phyloP scores from a whole-genome alignment of 345 rosid genomes.

The Populus ilicifolia region DNA sequence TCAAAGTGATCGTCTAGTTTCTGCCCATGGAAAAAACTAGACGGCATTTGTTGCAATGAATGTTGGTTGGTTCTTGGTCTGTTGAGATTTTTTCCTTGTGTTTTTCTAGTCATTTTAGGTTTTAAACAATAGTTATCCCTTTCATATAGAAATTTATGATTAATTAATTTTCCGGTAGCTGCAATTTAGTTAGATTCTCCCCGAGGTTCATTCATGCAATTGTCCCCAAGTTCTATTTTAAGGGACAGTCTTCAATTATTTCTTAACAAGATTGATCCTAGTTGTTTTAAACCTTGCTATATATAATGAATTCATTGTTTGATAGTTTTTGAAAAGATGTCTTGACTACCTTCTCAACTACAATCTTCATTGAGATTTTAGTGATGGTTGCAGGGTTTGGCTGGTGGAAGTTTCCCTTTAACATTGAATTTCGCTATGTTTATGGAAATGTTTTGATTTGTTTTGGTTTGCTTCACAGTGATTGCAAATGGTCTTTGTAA shows the following conservation, averaged over 20 bases:
- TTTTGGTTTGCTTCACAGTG: conserved; percentile 41
- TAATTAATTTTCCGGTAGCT: background rate
- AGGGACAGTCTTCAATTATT: background rate
- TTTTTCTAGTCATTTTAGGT: background rate
- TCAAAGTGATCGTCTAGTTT: background rate
- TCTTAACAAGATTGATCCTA: background rate
- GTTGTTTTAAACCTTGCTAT: background rate
- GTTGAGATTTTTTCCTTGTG: background rate
- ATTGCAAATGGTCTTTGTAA: conserved; percentile 51
- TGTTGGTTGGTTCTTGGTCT: background rate
- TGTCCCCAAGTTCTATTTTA: background rate
- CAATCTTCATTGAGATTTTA: background rate
- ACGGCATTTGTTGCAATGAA: background rate
- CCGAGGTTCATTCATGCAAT: background rate
- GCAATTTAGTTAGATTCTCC: background rate
- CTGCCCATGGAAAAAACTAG: background rate
- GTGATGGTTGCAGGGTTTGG: background rate
- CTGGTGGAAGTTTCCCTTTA: background rate
- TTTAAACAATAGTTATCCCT: background rate
- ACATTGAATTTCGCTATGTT: background rate
- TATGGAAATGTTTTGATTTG: background rate
- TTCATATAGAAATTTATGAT: background rate
- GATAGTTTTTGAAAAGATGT: background rate
- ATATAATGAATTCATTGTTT: background rate
- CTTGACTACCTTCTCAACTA: background rate